Evolutionary conservation across 2,329 filamentous ascomycete species (phyloP).

Genomic region (Fusarium armeniacum): DNA sequence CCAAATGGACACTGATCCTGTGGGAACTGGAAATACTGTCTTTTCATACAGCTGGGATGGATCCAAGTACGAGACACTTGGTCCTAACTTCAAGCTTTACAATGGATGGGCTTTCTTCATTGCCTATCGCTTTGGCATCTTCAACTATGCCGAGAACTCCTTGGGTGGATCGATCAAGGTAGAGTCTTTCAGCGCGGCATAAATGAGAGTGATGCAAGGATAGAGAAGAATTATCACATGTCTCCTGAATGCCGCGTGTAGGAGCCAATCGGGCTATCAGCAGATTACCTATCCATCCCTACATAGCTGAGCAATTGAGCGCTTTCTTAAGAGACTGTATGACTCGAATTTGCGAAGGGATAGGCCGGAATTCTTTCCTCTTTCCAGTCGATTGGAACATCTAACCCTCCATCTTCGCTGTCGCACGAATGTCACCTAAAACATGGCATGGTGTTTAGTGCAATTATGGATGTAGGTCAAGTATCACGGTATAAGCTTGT

Average conservation of each 20-base stretch:
- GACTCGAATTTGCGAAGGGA: not conserved
- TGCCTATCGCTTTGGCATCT: constrained; percentile 64
- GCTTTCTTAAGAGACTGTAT: not conserved
- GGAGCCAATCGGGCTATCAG: not conserved
- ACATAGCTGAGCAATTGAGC: not conserved
- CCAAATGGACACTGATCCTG: constrained; percentile 46
- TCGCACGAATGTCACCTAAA: too few relatives aligned
- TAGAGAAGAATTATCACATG: not conserved
- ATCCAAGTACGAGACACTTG: constrained; percentile 41
- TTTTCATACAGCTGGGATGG: constrained; percentile 45
- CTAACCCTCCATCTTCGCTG: too few relatives aligned
- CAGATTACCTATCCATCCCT: not conserved
- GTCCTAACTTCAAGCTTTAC: constrained; percentile 56
- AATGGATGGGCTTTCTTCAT: constrained; percentile 63
- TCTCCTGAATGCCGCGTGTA: not conserved
- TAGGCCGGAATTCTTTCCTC: too few relatives aligned
- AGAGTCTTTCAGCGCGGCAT: constrained; percentile 38
- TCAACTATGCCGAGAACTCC: constrained; percentile 62
- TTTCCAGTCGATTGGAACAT: too few relatives aligned
- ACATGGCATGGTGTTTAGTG: too few relatives aligned
- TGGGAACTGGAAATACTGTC: constrained; percentile 37
- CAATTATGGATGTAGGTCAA: too few relatives aligned
- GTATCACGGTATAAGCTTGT: too few relatives aligned
- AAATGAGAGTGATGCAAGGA: fast-evolving
- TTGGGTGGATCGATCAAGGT: constrained; percentile 56